Percentiles rank a stretch among this genome's conserved stretches.
phyloP scores from a whole-genome alignment of 2,329 filamentous ascomycete species.

The Herpomyces periplanetae region DNA sequence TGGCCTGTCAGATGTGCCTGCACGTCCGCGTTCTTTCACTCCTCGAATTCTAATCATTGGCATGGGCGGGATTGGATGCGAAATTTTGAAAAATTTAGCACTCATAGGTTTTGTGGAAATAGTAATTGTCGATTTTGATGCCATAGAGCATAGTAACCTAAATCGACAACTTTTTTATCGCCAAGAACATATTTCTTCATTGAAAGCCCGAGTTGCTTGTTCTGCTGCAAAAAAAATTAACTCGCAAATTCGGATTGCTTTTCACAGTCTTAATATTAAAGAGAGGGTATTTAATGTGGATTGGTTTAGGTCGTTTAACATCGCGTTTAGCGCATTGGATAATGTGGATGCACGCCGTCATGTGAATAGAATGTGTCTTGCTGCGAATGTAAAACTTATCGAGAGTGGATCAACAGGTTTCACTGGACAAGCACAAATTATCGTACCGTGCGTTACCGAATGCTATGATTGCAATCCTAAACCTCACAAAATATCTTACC shows the following conservation, averaged over 20 bases:
- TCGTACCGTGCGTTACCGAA: slow-evolving; percentile 63
- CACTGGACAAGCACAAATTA: slow-evolving; percentile 86
- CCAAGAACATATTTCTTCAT: slow-evolving; percentile 87
- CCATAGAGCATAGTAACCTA: slow-evolving; percentile 84
- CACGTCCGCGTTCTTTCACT: too few species aligned
- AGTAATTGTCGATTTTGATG: slow-evolving; percentile 83
- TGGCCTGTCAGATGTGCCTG: too few species aligned
- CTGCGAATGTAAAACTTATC: slow-evolving; percentile 53
- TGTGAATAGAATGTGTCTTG: slow-evolving; percentile 88
- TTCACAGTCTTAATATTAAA: slow-evolving; percentile 82
- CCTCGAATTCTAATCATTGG: slow-evolving; percentile 70
- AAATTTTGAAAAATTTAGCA: slow-evolving; percentile 81
- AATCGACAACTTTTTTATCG: slow-evolving; percentile 92
- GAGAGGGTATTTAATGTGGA: slow-evolving; percentile 45
- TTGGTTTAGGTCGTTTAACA: slow-evolving; percentile 44
- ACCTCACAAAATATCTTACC: slow-evolving; percentile 60
- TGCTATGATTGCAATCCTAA: slow-evolving; percentile 88
- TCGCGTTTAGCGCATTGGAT: slow-evolving; percentile 89
- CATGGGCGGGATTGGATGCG: slow-evolving; percentile 84
- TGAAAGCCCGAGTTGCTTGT: slow-evolving; percentile 67
- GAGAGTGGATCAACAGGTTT: slow-evolving; percentile 94
- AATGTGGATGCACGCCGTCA: slow-evolving; percentile 74
- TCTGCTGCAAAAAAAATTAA: slow-evolving; percentile 70
- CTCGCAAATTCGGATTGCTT: slow-evolving; percentile 43
- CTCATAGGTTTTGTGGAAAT: slow-evolving; percentile 69